Evolutionary conservation across 192 early-diverging fungal genomes (phyloP).

Genomic region (Paraglomus brasilianum): DNA sequence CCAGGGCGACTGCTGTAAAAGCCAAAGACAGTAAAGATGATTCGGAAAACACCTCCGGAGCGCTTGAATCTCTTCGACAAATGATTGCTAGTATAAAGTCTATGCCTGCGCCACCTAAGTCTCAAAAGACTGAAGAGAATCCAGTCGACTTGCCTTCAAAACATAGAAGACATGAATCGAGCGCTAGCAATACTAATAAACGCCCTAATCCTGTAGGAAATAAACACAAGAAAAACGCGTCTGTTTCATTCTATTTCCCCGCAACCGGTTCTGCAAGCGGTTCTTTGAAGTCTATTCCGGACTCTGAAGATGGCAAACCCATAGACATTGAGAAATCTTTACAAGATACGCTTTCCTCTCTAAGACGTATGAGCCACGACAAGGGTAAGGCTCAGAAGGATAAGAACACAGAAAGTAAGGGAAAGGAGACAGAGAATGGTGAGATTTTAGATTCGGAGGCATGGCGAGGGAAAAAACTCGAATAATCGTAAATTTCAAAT

Average conservation of each 20-base stretch:
- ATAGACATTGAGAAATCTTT: constrained; percentile 41
- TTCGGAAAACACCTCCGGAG: constrained; percentile 37
- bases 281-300: constrained; percentile 24
- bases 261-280: constrained; percentile 9
- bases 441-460: constrained; percentile 24
- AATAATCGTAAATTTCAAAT: constrained; percentile 16
- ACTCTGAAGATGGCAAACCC: constrained; percentile 32
- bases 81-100: constrained; percentile 55
- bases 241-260: constrained; percentile 37
- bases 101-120: constrained; percentile 40
- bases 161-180: constrained; percentile 27
- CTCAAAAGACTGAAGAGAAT: constrained; percentile 26
- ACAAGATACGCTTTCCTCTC: constrained; percentile 42
- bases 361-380: constrained; percentile 40
- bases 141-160: constrained; percentile 5
- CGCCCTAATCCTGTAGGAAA: constrained; percentile 7
- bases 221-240: constrained; percentile 27
- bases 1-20: constrained; percentile 12
- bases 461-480: constrained; percentile 18
- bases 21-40: constrained; percentile 29
- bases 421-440: constrained; percentile 20
- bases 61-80: constrained; percentile 51
- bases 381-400: constrained; percentile 34
- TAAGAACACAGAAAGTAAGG: constrained; percentile 32
- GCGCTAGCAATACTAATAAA: constrained; percentile 3